Evolutionary conservation across 2,329 filamentous ascomycete genomes (phyloP).

Genomic region (Alternaria gaisen): DNA sequence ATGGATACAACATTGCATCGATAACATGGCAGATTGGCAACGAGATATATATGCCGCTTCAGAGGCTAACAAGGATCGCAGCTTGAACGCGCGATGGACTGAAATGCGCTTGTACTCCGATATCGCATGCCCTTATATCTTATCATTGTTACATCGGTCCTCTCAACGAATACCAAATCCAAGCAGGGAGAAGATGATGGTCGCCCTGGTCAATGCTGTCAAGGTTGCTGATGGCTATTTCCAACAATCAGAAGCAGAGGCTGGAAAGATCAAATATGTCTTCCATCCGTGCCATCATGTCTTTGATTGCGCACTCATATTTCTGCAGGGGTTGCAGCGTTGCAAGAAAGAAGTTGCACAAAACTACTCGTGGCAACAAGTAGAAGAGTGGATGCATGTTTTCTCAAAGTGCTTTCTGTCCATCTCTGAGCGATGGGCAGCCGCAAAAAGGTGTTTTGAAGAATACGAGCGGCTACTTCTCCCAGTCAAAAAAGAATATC

Average conservation of each 20-base stretch:
- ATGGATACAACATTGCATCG: conserved; percentile 42
- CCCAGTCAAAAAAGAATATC: conserved; percentile 46
- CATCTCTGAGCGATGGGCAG: conserved; percentile 49
- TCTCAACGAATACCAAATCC: conserved; percentile 39
- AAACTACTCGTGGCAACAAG: conserved; percentile 32
- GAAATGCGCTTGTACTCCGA: conserved; percentile 49
- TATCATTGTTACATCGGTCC: conserved; percentile 43
- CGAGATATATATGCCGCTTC: conserved; percentile 40
- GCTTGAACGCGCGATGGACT: conserved; percentile 41
- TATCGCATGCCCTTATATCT: conserved; percentile 43
- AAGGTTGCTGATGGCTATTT: conserved; percentile 47
- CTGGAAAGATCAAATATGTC: conserved; percentile 50
- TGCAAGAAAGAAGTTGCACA: conserved; percentile 46
- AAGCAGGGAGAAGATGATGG: conserved; percentile 38
- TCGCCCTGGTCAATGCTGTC: conserved; percentile 40
- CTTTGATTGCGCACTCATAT: conserved; percentile 45
- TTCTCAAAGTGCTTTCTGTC: conserved; percentile 46
- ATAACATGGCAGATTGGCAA: conserved; percentile 42
- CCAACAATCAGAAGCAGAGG: conserved; percentile 44
- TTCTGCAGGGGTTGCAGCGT: conserved; percentile 42
- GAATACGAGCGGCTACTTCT: conserved; percentile 45
- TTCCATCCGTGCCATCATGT: conserved; percentile 51
- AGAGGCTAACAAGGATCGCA: conserved; percentile 39
- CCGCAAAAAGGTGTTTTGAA: conserved; percentile 44
- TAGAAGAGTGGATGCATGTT: conserved; percentile 42